Base-by-base conservation (phyloP, 31 red algal genomes). In the Endocladia muricata region DNA sequence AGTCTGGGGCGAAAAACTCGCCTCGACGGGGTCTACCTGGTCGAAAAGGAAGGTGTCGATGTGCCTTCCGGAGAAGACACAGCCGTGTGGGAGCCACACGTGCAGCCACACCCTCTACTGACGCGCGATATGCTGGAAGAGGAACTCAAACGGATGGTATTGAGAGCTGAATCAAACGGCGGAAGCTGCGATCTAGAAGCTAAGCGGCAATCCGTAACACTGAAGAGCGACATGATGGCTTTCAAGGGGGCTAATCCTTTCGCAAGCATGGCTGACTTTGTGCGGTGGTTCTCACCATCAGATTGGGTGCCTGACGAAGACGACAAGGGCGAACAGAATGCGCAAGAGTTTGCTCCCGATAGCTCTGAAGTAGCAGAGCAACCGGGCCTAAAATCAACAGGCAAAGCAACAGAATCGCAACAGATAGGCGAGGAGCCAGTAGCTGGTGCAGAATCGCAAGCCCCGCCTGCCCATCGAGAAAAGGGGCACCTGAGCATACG, bases 171-270 rank as follows among this genome's bases (percentile, higher is more conserved):
- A 58, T 4, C 23, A 40, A 31, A 37, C 15, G 78, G 72, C 29
- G 55, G 51, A 41, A 36, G 44, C n/a, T 68, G 66, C n/a, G 69
- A 65, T 19, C 21, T 38, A 4, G 70, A 74, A 31, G 69, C 37
- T 0, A 57, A 48, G 43, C 44, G 83, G 30, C 77, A 90, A 34
- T 82, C 70, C 17, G 31, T 70, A 57, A 81, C 77, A 37, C 37
- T 90, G 59, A 73, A 77, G 43, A 82, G 78, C 30, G 86, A 90
- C 48, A 90, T 90, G 86, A 77, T 81, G 77, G 64, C 86, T 29
- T 90, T 90, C 49, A 90, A 90, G 35, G 86, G 78, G 33, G 86
- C 86, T 13, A 90, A 90, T 62, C 86, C 86, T 1, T 59, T 26
- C 17, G 77, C 70, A 4, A 62, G 58, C 25, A 68, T 90, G 61